A percentile compares a stretch with the other conserved stretches of the same genome.
Evolutionary conservation across 2,329 filamentous ascomycete species (phyloP).

Genomic region (Colletotrichum euphorbiae): DNA sequence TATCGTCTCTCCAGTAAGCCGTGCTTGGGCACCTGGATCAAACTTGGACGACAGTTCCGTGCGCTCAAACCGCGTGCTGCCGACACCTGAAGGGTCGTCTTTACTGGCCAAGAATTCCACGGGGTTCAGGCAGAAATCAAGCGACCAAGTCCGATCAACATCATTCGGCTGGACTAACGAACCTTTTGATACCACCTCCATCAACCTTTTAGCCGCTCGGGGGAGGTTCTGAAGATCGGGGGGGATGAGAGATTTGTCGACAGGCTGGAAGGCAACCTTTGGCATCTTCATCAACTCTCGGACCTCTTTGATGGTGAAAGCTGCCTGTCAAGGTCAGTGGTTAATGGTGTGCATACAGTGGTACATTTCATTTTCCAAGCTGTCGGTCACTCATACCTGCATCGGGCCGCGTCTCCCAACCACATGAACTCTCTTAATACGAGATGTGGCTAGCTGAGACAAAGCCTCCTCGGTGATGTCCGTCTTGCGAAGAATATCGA

Average conservation of each 20-base stretch:
- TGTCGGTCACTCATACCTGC: conserved; percentile 67
- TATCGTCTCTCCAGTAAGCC: conserved; percentile 61
- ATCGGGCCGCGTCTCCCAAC: conserved; percentile 90
- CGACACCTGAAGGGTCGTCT: conserved; percentile 62
- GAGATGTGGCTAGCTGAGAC: conserved; percentile 77
- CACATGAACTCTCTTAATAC: conserved; percentile 83
- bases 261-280: conserved; percentile 76
- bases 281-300: conserved; percentile 87
- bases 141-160: conserved; percentile 78
- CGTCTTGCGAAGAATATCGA: conserved; percentile 80
- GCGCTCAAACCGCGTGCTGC: conserved; percentile 75
- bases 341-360: not conserved
- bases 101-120: conserved; percentile 69
- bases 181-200: conserved; percentile 84
- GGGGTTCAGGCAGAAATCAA: conserved; percentile 88
- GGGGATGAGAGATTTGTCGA: conserved; percentile 76
- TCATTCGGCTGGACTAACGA: conserved; percentile 62
- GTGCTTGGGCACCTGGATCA: conserved; percentile 62
- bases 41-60: conserved; percentile 67
- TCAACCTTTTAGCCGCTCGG: conserved; percentile 79
- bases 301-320: conserved; percentile 95
- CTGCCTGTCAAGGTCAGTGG: conserved; percentile 68
- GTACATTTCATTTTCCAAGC: too few relatives aligned
- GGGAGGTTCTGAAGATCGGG: conserved; percentile 75
- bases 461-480: conserved; percentile 91